Evolutionary conservation across 495 filamentous ascomycete genomes (phyloP).

Genomic region (Penicillium daleae): DNA sequence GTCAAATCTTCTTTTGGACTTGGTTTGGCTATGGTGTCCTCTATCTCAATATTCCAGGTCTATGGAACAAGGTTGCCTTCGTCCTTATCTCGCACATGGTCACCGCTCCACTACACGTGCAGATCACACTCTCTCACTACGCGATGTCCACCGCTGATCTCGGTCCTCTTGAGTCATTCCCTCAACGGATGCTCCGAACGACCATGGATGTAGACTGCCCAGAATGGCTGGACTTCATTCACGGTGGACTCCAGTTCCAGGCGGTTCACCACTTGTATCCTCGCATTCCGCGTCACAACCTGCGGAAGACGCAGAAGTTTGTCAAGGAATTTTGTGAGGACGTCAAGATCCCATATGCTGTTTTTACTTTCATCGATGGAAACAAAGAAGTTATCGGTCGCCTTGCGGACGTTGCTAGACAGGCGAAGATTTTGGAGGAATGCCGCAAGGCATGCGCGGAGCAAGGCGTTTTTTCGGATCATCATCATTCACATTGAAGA

Average conservation of each 20-base stretch:
- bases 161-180: slow-evolving; percentile 84
- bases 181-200: slow-evolving; percentile 94
- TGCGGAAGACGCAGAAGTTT: slow-evolving; percentile 77
- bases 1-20: slow-evolving; percentile 86
- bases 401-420: slow-evolving; percentile 83
- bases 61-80: slow-evolving; percentile 70
- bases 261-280: slow-evolving; percentile 94
- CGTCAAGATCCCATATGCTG: slow-evolving; percentile 90
- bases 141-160: slow-evolving; percentile 95
- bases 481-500: slow-evolving; percentile 9
- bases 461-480: slow-evolving; percentile 43
- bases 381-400: slow-evolving; percentile 88
- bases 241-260: slow-evolving; percentile 97
- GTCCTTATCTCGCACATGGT: slow-evolving; percentile 86
- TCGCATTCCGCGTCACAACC: slow-evolving; percentile 89
- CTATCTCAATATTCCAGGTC: slow-evolving; percentile 75
- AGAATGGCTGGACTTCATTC: slow-evolving; percentile 92
- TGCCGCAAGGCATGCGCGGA: slow-evolving; percentile 68
- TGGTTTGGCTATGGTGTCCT: slow-evolving; percentile 93
- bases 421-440: slow-evolving; percentile 83
- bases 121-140: slow-evolving; percentile 96
- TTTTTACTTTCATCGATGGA: slow-evolving; percentile 91
- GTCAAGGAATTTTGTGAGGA: slow-evolving; percentile 90
- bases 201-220: slow-evolving; percentile 99
- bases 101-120: slow-evolving; percentile 85